Evolutionary conservation across 495 filamentous ascomycete species (phyloP).

Genomic region (Penicillium psychrofluorescens): DNA sequence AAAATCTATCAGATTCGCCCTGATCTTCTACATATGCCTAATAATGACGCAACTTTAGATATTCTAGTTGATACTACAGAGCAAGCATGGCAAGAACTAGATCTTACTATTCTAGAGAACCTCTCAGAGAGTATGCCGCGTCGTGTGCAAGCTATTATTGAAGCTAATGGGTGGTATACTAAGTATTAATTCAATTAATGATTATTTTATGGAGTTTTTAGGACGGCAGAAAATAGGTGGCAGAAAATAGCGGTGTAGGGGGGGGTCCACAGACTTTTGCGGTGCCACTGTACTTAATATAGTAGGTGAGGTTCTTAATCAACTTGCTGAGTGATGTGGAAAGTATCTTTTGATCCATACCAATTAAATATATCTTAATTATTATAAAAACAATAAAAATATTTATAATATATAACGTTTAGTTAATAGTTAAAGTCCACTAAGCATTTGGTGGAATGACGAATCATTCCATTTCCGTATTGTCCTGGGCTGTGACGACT

Average conservation of each 20-base stretch:
- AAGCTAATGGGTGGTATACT: slow-evolving; percentile 2
- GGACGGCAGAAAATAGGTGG: background rate
- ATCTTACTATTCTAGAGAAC: background rate
- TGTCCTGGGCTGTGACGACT: too few species aligned
- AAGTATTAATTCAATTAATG: background rate
- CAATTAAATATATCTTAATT: too few species aligned
- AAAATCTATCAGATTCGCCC: slow-evolving; percentile 5
- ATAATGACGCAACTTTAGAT: background rate
- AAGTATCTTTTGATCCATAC: too few species aligned
- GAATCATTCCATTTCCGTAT: too few species aligned
- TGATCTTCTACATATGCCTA: background rate
- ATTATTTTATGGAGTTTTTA: background rate
- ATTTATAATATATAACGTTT: too few species aligned
- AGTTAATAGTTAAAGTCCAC: too few species aligned
- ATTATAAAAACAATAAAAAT: too few species aligned
- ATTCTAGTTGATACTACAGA: background rate
- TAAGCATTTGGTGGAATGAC: too few species aligned
- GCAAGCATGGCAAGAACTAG: slow-evolving; percentile 1
- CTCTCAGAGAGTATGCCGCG: slow-evolving; percentile 1
- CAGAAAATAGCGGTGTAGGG: background rate
- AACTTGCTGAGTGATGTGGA: too few species aligned
- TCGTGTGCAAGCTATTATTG: background rate
- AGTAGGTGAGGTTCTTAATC: too few species aligned
- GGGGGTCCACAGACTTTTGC: background rate
- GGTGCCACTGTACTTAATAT: background rate